Percentiles rank a stretch among this genome's conserved stretches.
phyloP scores from a whole-genome alignment of 169 alveolate genomes.

The Plasmodium yoelii region DNA sequence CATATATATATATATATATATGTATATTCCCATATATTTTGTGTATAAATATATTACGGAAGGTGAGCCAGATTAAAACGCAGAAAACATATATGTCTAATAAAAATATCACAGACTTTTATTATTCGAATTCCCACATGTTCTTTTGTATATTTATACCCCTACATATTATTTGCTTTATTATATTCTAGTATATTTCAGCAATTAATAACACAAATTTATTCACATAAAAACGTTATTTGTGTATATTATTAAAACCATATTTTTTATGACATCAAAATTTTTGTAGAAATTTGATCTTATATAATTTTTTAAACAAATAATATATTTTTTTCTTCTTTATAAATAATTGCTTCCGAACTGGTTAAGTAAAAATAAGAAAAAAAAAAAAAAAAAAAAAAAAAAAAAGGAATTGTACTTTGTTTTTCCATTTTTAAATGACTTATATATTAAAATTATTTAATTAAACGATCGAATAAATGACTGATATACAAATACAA shows the following conservation, averaged over 20 bases:
- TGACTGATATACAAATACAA: conserved; percentile 76
- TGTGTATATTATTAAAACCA: conserved; percentile 13
- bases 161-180: not conserved
- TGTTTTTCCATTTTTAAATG: conserved; percentile 17
- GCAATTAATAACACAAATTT: conserved; percentile 16
- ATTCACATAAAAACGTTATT: conserved; percentile 5
- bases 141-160: not conserved
- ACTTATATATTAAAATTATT: conserved; percentile 14
- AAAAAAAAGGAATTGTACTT: conserved; percentile 3
- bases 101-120: conserved; percentile 6
- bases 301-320: conserved; percentile 13
- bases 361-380: conserved; percentile 18
- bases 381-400: conserved; percentile 20
- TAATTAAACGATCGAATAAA: conserved; percentile 28
- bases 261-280: conserved; percentile 18
- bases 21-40: conserved; percentile 13
- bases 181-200: conserved; percentile 18
- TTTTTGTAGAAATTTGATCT: conserved; percentile 26
- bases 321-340: conserved; percentile 31
- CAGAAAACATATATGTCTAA: conserved; percentile 17
- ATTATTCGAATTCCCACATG: not conserved
- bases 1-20: conserved; percentile 8
- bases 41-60: not conserved
- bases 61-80: conserved; percentile 5
- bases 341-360: conserved; percentile 12